Evolutionary conservation across 345 rosid genomes (phyloP).

Genomic region (Microcos paniculata): DNA sequence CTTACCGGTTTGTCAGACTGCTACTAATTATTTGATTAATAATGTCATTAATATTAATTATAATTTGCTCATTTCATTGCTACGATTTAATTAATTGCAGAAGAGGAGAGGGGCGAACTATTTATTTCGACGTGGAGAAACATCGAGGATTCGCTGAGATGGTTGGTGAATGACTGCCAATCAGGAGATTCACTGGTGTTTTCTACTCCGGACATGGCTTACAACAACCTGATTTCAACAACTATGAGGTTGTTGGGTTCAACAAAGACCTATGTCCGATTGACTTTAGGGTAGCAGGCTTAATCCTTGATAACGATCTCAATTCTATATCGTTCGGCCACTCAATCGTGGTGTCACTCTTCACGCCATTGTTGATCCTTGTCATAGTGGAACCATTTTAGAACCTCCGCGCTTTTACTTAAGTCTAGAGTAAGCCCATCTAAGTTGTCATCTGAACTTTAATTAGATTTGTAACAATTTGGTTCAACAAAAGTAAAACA

Average conservation of each 20-base stretch:
- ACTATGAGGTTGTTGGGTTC: constrained; percentile 56
- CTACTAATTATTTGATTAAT: too few species aligned
- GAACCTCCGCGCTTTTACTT: constrained; percentile 45
- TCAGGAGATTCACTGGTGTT: constrained; percentile 52
- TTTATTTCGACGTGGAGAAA: constrained; percentile 46
- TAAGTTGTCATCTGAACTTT: background rate
- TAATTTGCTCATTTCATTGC: too few species aligned
- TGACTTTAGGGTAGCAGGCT: constrained; percentile 45
- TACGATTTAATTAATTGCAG: constrained; percentile 16
- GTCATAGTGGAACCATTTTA: constrained; percentile 70
- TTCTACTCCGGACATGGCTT: constrained; percentile 68
- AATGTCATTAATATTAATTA: too few species aligned
- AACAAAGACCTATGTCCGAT: constrained; percentile 56
- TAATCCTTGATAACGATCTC: constrained; percentile 50
- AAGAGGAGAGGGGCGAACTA: constrained; percentile 28
- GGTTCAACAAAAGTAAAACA: too few species aligned
- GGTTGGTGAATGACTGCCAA: constrained; percentile 49
- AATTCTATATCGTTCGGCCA: constrained; percentile 52
- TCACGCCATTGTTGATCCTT: constrained; percentile 64
- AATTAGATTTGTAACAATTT: background rate
- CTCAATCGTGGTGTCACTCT: constrained; percentile 47
- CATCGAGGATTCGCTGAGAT: constrained; percentile 37
- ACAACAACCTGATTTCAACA: constrained; percentile 35
- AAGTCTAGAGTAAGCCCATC: constrained; percentile 27
- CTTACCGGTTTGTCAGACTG: constrained; percentile 46